Conservation (phyloP, 2,329 filamentous ascomycete species). For the Fusarium circinatum region DNA sequence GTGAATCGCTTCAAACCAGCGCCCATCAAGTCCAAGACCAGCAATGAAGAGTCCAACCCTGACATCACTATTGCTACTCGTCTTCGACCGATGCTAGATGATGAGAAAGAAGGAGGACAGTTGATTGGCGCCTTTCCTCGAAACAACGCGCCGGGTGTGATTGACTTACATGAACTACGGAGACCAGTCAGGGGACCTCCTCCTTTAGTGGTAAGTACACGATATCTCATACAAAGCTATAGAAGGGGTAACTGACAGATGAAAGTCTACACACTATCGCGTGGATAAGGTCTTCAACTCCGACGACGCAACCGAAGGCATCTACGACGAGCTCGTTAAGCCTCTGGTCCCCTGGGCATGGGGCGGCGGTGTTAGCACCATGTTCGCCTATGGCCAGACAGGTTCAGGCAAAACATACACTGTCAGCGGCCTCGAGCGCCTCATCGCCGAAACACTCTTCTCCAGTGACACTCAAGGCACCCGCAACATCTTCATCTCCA, state of each 20-base stretch:
- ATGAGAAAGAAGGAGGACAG: conserved; percentile 48
- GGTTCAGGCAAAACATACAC: conserved; percentile 61
- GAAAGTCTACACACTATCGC: conserved; percentile 48
- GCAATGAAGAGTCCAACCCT: conserved; percentile 13
- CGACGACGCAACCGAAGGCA: conserved; percentile 49
- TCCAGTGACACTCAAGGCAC: conserved; percentile 35
- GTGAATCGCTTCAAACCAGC: conserved; percentile 44
- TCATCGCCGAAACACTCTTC: conserved; percentile 52
- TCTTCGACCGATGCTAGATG: conserved; percentile 50
- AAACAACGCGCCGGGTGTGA: neutral
- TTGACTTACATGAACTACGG: conserved; percentile 53
- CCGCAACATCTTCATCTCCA: conserved; percentile 49
- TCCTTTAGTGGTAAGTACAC: conserved; percentile 43
- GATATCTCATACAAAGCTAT: neutral
- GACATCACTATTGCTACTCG: conserved; percentile 52
- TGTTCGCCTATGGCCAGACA: conserved; percentile 61
- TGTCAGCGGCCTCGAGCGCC: conserved; percentile 53
- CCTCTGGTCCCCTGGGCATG: conserved; percentile 58
- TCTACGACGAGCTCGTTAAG: conserved; percentile 55
- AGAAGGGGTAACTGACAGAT: neutral
- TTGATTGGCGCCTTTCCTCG: conserved; percentile 34
- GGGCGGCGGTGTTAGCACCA: conserved; percentile 59
- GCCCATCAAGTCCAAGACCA: conserved; percentile 3
- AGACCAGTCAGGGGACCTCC: conserved; percentile 47
- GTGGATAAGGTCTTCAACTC: conserved; percentile 52